Evolutionary conservation across 176 grass and related monocot genomes (phyloP), one percentile per base, ranked within the genome.

Genomic region (Carex myosuroides): DNA sequence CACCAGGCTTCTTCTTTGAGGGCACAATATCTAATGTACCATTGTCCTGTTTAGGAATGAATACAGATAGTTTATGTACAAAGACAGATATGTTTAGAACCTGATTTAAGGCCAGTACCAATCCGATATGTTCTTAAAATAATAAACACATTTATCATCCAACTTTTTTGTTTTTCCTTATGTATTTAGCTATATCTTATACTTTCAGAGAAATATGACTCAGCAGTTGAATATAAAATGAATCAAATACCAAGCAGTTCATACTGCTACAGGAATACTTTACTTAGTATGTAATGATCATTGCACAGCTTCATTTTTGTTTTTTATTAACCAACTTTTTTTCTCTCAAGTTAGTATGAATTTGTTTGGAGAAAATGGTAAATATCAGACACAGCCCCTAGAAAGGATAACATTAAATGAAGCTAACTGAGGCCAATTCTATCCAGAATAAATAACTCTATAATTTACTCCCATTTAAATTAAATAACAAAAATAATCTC

Each of bases 1-100:
- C 21, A 73, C 75, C 87, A 82, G 88, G 94, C 85, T 88, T 82
- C 82, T 55, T 55, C 80, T 69, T 84, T 26, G 88, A 80, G 10
- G 70, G 65, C 66, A 87, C 42, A 20, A 57, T 20, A n/a, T 66
- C 82, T 55, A 62, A 58, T 79, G 60, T 8, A 7, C 57, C 58
- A 22, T 80, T n/a, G 14, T n/a, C 86, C 67, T 83, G 79, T 46
- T 46, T 46, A 81, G 17, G 20, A 14, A 42, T 3, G 52, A 81
- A 13, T 46, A 22, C 58, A 81, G 35, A 64, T 20, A 63, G 32
- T 64, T 57, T 63, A 29, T 17, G 18, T 46, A 64, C 13, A 13
- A 7, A 16, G 22, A 13, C 11, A 35, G 6, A 9, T 69, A 70
- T 35, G n/a, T 44, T n/a, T 9, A 20, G 2, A 42, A 68, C 64